Percentiles rank a stretch among this genome's conserved stretches.
Conservation (phyloP, 208 protist species). For the Acanthamoeba sp. region DNA sequence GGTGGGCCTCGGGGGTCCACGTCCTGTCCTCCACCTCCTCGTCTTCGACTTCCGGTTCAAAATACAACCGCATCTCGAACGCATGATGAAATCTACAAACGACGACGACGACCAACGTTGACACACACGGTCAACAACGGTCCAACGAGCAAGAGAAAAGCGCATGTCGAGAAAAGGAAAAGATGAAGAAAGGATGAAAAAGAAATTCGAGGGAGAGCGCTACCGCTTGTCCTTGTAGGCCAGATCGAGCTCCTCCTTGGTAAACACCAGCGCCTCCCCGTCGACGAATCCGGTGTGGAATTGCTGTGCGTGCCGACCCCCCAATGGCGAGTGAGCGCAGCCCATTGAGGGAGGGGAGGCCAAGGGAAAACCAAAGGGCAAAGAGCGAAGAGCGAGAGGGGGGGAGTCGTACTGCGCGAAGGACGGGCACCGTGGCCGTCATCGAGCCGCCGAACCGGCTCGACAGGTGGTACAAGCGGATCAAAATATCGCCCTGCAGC, state of each 20-base stretch:
- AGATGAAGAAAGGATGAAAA: neutral
- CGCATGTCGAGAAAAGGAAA: neutral
- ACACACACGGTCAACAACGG: no score
- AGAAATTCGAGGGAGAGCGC: neutral
- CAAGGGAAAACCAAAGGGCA: no score
- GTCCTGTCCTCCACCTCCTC: neutral
- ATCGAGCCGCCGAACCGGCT: constrained; percentile 40
- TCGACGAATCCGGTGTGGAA: constrained; percentile 19
- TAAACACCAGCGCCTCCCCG: neutral
- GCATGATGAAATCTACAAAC: neutral
- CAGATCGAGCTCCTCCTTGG: constrained; percentile 10
- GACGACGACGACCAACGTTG: no score
- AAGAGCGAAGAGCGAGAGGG: neutral
- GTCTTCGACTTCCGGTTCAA: neutral
- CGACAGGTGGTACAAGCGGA: constrained; percentile 23
- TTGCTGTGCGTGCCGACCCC: neutral
- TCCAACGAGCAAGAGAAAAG: neutral
- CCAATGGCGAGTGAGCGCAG: no score
- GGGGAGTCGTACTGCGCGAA: neutral
- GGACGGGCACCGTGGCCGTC: neutral
- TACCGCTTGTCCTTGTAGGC: constrained; percentile 40
- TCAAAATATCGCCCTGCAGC: constrained; percentile 34
- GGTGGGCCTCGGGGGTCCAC: neutral
- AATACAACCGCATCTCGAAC: constrained; percentile 53
- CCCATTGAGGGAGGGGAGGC: no score